Conservation (phyloP, 768 basidiomycete species). For the Suillus luteus region DNA sequence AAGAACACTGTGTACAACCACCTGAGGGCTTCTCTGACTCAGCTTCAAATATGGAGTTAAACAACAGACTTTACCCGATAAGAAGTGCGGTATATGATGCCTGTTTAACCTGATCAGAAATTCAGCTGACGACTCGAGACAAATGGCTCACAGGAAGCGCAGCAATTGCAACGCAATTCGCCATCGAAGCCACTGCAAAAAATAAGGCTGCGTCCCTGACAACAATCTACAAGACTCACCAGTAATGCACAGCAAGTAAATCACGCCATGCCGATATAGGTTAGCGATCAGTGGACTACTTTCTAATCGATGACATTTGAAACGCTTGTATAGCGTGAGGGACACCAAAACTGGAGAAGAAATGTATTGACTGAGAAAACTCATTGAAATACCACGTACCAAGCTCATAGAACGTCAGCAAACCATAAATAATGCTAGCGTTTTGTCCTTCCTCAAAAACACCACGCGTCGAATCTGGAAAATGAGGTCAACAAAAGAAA, state of each 20-base stretch:
- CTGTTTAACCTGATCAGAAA: background rate
- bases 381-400: background rate
- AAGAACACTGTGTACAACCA: background rate
- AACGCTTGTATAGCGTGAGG: background rate
- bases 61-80: background rate
- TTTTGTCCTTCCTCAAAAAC: background rate
- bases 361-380: background rate
- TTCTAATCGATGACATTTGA: background rate
- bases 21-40: background rate
- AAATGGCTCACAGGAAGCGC: background rate
- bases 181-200: background rate
- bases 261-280: conserved; percentile 3
- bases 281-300: background rate
- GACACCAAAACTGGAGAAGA: background rate
- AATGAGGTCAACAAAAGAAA: background rate
- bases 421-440: background rate
- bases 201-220: background rate
- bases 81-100: background rate
- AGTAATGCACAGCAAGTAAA: background rate
- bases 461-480: background rate
- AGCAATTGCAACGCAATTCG: background rate
- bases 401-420: background rate
- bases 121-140: background rate
- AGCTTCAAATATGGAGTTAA: background rate
- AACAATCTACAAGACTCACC: background rate